Base-by-base conservation (phyloP, 192 early-diverging fungal species). In the Coemansia sp. region DNA sequence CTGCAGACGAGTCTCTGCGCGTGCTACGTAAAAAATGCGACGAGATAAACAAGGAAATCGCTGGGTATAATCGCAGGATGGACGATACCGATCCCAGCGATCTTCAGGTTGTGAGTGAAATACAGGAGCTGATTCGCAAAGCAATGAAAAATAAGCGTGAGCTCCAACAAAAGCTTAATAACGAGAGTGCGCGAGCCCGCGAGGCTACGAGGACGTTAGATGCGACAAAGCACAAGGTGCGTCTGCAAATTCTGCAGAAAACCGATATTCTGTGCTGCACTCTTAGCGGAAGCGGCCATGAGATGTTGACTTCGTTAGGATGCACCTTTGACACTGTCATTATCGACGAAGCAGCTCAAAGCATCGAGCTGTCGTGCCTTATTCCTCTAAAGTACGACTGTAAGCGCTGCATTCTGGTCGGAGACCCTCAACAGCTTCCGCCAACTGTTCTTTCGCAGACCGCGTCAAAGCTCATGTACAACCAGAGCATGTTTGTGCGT, bases 331-430 rank as follows among this genome's bases (percentile, higher is more conserved):
- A 88, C 20, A 88, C 89, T 0, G 91, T 96, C 11, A 96, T 99
- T 63, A 91, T 99, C 60, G 96, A 99, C 69, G 96, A 99, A 74
- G 96, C 96, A 0, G 94, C 94, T 25, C 96, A 99, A 68, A 88
- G 92, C 3, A 89, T 94, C 29, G 96, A 99, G 73, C 81, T 95
- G 12, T 86, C 87, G 22, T 89, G 89, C 6, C 58, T 97, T 67
- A 97, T 99, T 71, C 95, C 96, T 18, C 71, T 97, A 12, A 89
- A 90, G 49, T 93, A 91, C 54, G 90, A 89, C 22, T 89, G 87
- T 34, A 87, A 89, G 40, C 85, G 91, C 25, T 92, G 90, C 64
- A 85, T 99, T 50, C 73, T 99, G 18, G 94, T 97, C 33, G 96
- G 96, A 61, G 94, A 98, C 76, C 93, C 93, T 1, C 91, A 95